Evolutionary conservation across 495 filamentous ascomycete species (phyloP), one percentile per base, ranked within the genome.

Genomic region (Aspergillus sclerotioniger): DNA sequence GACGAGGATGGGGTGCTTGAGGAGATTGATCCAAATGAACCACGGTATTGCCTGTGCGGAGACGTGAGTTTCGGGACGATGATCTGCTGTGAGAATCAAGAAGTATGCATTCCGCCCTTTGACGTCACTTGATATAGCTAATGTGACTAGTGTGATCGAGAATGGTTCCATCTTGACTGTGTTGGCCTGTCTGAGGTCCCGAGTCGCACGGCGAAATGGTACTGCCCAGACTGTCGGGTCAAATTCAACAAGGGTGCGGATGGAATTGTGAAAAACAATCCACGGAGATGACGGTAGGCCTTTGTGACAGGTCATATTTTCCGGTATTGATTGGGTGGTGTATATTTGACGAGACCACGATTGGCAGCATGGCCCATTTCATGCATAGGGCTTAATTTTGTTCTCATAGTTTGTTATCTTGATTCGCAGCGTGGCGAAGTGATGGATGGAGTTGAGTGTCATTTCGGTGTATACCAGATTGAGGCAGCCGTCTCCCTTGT

Each of bases 111-210:
- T 49, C 61, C 13, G 58, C 29, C 59, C 21, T 47, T 41, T 54
- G 55, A 55, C 35, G 54, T 56, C 2, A 25, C 54, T 20, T 35
- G 20, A 41, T 60, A 37, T 67, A 69, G 51, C 63, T 67, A 17
- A 35, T 16, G 68, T 69, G 1, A 28, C 25, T 71, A 89, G 77
- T 92, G 89, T 71, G 72, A 75, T 56, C 77, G 74, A 55, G 91
- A 95, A 75, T 97, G 93, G 93, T 98, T 98, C 74, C 93, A 98
- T 70, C 84, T 98, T 21, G 83, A 86, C 57, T 98, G 93, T 61
- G 87, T 98, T 37, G 90, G 86, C 25, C 75, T 98, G 35, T 78
- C 80, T 1, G 87, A 90, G 51, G 83, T 88, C 53, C 92, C 90
- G 21, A 82, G 84, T 9, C 80, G 90, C 19, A 88, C 87, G 51